Evolutionary conservation across 306 rosid species (phyloP), one percentile per base, ranked within the genome.

Genomic region (Rubus idaeus): DNA sequence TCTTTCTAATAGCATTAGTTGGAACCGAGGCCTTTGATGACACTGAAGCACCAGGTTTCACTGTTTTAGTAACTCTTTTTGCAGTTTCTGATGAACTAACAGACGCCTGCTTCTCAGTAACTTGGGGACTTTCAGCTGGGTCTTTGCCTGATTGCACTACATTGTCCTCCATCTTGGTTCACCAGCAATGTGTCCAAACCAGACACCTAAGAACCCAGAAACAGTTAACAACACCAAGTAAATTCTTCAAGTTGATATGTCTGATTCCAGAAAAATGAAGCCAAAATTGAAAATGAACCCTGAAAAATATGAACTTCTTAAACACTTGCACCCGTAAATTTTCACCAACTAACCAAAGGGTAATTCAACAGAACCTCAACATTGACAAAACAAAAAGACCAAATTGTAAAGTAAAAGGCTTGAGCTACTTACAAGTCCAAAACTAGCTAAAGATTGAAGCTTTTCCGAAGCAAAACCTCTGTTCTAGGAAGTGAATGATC

Each of bases 101-200:
- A 8, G 81, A 18, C 0, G 74, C 73, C 69, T 37, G 80, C 50
- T 84, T 85, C 70, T 66, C 74, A 0, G 86, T 45, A 72, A 65
- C 55, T 65, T 12, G 78, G 55, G 83, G 78, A 45, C 71, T 90
- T 76, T 80, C 93, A 1, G 69, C 78, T 57, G 68, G 72, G 11
- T 46, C 87, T 70, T 90, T 88, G 47, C 77, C 81, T 5, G 81
- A 62, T 57, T 75, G 81, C 49, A 76, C 89, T n/a, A 61, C 69
- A 57, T 91, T 78, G 20, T 58, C 92, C 78, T 92, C 98, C 98
- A 92, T 91, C 75, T 35, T 61, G 13, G 76, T 12, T 76, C 82
- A 68, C 78, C 61, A 13, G 21, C 30, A 50, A 55, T 12, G 76
- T 45, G 47, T 40, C 45, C 80, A 68, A 65, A 76, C 20, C 75